Percentiles rank a stretch among this genome's conserved stretches.
Conservation (phyloP, 1,284 basidiomycete genomes). For the Mycosarcoma mackinlayi region DNA sequence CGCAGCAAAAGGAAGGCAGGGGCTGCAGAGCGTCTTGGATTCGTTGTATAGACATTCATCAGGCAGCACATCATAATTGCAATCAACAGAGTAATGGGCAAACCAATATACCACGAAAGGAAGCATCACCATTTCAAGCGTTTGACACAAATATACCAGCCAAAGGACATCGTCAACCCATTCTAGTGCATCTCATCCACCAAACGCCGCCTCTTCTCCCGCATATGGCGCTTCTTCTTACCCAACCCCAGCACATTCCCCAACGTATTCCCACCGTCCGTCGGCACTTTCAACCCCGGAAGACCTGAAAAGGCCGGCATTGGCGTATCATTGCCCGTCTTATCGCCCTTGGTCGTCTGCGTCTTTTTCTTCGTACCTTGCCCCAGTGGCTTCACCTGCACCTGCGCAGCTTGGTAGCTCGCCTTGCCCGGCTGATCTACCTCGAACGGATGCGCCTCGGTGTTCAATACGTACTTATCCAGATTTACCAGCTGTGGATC, state of each 20-base stretch:
- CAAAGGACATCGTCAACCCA: not conserved
- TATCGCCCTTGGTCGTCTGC: not conserved
- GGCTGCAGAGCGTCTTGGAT: slow-evolving; percentile 48
- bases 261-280: slow-evolving; percentile 22
- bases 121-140: too few species aligned
- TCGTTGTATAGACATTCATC: slow-evolving; percentile 21
- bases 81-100: slow-evolving; percentile 13
- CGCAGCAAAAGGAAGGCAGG: slow-evolving; percentile 49
- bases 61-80: not conserved
- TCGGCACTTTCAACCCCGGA: slow-evolving; percentile 23
- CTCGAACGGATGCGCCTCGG: slow-evolving; percentile 62
- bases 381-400: slow-evolving; percentile 6
- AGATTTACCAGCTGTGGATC: slow-evolving; percentile 45
- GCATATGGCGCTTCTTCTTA: slow-evolving; percentile 10
- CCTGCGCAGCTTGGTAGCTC: slow-evolving; percentile 7
- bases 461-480: slow-evolving; percentile 63
- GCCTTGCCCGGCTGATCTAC: slow-evolving; percentile 44
- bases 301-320: slow-evolving; percentile 20
- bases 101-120: not conserved
- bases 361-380: slow-evolving; percentile 8
- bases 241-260: slow-evolving; percentile 12
- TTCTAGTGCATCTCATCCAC: not conserved
- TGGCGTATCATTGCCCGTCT: slow-evolving; percentile 7
- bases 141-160: too few species aligned
- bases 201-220: slow-evolving; percentile 8